Conservation (phyloP, 768 basidiomycete species). For the Dacryopinax primogenitus region DNA sequence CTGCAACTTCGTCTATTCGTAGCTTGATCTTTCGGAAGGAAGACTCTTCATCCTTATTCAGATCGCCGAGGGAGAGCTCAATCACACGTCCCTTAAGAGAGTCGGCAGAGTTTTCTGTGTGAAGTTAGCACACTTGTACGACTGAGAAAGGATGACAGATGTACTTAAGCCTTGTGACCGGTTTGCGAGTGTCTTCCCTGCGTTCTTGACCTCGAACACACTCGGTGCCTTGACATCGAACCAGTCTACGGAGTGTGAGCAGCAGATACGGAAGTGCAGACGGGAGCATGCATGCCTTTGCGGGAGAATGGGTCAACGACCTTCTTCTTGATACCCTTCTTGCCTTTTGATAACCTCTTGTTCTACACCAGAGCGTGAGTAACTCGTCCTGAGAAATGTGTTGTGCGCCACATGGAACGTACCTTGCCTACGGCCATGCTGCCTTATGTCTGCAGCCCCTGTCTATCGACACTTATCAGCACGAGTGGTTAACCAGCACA, state of each 20-base stretch:
- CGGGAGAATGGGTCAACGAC: slow-evolving; percentile 99
- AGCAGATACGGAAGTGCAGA: not conserved
- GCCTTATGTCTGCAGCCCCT: too few species aligned
- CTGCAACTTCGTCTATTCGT: slow-evolving; percentile 89
- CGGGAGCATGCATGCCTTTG: slow-evolving; percentile 54
- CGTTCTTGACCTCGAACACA: slow-evolving; percentile 90
- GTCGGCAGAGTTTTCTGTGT: slow-evolving; percentile 91
- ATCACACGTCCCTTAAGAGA: slow-evolving; percentile 93
- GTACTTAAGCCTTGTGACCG: slow-evolving; percentile 93
- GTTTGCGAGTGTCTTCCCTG: slow-evolving; percentile 98
- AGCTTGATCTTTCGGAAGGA: slow-evolving; percentile 99
- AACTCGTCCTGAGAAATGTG: not conserved
- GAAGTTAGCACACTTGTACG: not conserved
- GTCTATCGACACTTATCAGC: too few species aligned
- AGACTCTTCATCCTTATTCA: slow-evolving; percentile 99
- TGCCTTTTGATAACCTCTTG: slow-evolving; percentile 95
- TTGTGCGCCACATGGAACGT: slow-evolving; percentile 20
- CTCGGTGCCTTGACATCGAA: slow-evolving; percentile 98
- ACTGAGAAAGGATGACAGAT: slow-evolving; percentile 27
- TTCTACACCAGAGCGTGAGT: slow-evolving; percentile 41
- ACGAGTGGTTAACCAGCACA: too few species aligned
- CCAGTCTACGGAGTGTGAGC: slow-evolving; percentile 54
- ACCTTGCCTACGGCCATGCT: slow-evolving; percentile 88
- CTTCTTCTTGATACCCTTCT: slow-evolving; percentile 99
- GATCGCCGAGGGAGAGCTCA: slow-evolving; percentile 90